Conservation (phyloP, 2,329 filamentous ascomycete genomes). For the Fusarium siculi region DNA sequence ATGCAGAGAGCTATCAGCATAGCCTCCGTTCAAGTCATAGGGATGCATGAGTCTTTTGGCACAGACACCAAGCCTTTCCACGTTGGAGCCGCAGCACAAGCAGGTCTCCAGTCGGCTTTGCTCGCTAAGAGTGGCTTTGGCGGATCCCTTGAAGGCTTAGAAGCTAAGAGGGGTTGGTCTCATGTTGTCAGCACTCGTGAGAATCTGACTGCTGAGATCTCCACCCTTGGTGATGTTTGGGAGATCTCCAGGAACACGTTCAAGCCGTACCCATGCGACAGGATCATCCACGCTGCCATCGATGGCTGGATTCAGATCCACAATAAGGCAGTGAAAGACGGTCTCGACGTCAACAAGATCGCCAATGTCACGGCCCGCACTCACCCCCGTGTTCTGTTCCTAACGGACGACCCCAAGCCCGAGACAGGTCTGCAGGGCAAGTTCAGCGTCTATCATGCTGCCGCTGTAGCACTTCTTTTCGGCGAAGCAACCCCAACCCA, state of each 20-base stretch:
- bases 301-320: constrained; percentile 5
- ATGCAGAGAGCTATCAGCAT: constrained; percentile 3
- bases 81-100: neutral
- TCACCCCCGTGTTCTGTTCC: neutral
- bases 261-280: neutral
- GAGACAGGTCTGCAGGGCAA: neutral
- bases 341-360: neutral
- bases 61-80: constrained; percentile 8
- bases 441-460: constrained; percentile 6
- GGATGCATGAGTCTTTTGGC: neutral
- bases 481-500: neutral
- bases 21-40: constrained; percentile 1
- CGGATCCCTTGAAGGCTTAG: neutral
- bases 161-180: constrained; percentile 1
- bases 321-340: neutral
- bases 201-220: neutral
- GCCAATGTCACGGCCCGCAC: neutral
- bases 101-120: neutral
- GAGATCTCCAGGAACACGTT: neutral
- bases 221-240: neutral
- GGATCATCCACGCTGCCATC: constrained; percentile 2
- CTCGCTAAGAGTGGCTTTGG: constrained; percentile 4
- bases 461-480: neutral
- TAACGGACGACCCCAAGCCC: neutral
- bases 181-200: neutral